These are phyloP conservation scores for Leccinum fuscescens DNA, from an alignment of 1,284 basidiomycete species.

Conservation along the genomic window DNA sequence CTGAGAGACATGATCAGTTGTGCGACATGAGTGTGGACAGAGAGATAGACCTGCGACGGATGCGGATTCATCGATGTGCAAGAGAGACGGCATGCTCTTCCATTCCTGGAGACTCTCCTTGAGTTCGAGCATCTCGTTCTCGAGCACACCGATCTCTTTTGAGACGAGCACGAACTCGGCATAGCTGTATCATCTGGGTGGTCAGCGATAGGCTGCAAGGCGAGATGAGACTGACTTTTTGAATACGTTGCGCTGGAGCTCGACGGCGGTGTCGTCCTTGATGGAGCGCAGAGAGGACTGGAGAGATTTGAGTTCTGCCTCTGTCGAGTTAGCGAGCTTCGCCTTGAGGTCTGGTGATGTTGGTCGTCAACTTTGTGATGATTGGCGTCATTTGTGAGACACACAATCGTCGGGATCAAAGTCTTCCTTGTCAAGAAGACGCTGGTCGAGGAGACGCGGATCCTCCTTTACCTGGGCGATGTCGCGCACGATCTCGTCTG, in stretches of 20 bases:
- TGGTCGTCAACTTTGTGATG: conserved; percentile 1
- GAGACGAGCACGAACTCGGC: conserved; percentile 95
- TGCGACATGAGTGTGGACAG: not conserved
- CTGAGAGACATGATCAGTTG: conserved; percentile 28
- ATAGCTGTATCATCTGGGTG: conserved; percentile 58
- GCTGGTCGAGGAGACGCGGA: conserved; percentile 43
- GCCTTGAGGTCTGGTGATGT: conserved; percentile 58
- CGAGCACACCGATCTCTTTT: conserved; percentile 94
- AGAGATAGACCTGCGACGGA: conserved; percentile 47
- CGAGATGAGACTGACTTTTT: conserved; percentile 64
- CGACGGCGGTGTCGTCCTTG: conserved; percentile 65
- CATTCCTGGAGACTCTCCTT: conserved; percentile 94
- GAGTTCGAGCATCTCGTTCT: conserved; percentile 97
- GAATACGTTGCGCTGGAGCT: conserved; percentile 83
- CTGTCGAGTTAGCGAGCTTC: conserved; percentile 78
- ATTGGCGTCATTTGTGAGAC: conserved; percentile 25
- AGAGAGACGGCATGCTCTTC: conserved; percentile 90
- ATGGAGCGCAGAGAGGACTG: conserved; percentile 67
- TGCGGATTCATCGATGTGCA: conserved; percentile 82
- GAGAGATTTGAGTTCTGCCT: conserved; percentile 70
- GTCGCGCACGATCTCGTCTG: conserved; percentile 46
- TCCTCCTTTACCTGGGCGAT: conserved; percentile 46
- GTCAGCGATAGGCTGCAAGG: conserved; percentile 1
- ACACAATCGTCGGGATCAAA: conserved; percentile 83
- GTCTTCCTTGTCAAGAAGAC: conserved; percentile 69